Conservation (phyloP, 352 stramenopile species). For the Elongisporangium prolatum region DNA sequence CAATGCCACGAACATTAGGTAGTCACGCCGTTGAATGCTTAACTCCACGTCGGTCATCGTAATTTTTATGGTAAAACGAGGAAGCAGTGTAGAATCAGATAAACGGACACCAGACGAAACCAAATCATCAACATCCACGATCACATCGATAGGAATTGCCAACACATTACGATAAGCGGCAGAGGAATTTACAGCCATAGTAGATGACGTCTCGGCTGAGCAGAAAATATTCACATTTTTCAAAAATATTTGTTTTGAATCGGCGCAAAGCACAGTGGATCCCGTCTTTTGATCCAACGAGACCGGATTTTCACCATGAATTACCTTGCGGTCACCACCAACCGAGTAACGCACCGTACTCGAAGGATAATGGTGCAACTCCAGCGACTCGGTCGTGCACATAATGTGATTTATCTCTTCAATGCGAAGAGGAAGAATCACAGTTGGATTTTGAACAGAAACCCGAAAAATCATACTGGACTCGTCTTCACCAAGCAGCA, state of each 20-base stretch:
- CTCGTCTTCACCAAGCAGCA: constrained; percentile 63
- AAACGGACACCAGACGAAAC: constrained; percentile 40
- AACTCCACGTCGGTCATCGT: constrained; percentile 22
- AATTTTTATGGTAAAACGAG: constrained; percentile 52
- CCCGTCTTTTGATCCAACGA: neutral
- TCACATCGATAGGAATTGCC: constrained; percentile 35
- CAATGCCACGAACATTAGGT: constrained; percentile 59
- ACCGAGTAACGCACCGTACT: constrained; percentile 41
- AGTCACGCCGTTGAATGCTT: constrained; percentile 26
- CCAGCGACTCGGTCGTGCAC: constrained; percentile 46
- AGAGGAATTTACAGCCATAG: neutral
- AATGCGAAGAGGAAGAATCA: constrained; percentile 62
- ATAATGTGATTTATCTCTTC: constrained; percentile 49
- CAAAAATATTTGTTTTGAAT: constrained; percentile 39
- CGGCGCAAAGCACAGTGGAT: constrained; percentile 15
- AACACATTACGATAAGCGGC: constrained; percentile 16
- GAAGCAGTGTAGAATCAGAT: constrained; percentile 30
- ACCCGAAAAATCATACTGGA: constrained; percentile 49
- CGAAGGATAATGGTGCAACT: constrained; percentile 59
- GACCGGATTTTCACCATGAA: neutral
- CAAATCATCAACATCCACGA: constrained; percentile 67
- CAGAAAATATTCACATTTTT: constrained; percentile 55
- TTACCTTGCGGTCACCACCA: constrained; percentile 5
- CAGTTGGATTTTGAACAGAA: constrained; percentile 45
- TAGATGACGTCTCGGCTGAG: constrained; percentile 5